phyloP scores from a whole-genome alignment of 768 basidiomycete genomes.

The Boletus pseudopeckii region DNA sequence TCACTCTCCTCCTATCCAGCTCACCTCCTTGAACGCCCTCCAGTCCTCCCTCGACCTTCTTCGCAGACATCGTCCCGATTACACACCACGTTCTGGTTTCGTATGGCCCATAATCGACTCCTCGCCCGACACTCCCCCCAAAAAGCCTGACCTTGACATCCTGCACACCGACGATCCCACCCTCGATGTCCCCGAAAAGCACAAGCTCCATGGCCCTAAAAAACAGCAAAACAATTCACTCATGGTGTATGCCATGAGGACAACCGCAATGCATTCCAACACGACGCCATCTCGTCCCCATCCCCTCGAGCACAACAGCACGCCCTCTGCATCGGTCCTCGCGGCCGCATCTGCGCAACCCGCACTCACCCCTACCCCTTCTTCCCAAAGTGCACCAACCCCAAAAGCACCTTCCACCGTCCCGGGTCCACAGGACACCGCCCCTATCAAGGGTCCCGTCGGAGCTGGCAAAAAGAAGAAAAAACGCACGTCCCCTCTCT shows the following conservation, averaged over 20 bases:
- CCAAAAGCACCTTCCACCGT: conserved; percentile 34
- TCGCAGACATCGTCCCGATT: conserved; percentile 72
- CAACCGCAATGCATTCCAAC: conserved; percentile 69
- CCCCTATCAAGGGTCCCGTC: conserved; percentile 42
- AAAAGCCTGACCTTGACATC: conserved; percentile 36
- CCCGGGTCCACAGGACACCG: conserved; percentile 43
- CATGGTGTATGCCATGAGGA: conserved; percentile 74
- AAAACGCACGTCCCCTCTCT: conserved; percentile 51
- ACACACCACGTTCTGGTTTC: conserved; percentile 80
- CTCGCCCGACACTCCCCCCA: conserved; percentile 37
- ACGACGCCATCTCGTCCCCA: conserved; percentile 44
- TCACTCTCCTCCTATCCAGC: conserved; percentile 34
- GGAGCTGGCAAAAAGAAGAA: conserved; percentile 70
- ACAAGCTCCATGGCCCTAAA: conserved; percentile 35
- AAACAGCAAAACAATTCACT: conserved; percentile 67
- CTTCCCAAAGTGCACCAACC: conserved; percentile 22
- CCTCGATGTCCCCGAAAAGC: conserved; percentile 20
- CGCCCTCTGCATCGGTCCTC: conserved; percentile 25
- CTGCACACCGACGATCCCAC: conserved; percentile 23
- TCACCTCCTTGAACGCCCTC: conserved; percentile 66
- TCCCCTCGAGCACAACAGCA: conserved; percentile 26
- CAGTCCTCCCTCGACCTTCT: conserved; percentile 76
- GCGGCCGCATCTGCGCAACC: conserved; percentile 25
- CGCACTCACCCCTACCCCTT: conserved; percentile 36
- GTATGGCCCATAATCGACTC: conserved; percentile 79